phyloP scores from a whole-genome alignment of 225 moss, liverwort and hornwort species.

The Polytrichum commune region DNA sequence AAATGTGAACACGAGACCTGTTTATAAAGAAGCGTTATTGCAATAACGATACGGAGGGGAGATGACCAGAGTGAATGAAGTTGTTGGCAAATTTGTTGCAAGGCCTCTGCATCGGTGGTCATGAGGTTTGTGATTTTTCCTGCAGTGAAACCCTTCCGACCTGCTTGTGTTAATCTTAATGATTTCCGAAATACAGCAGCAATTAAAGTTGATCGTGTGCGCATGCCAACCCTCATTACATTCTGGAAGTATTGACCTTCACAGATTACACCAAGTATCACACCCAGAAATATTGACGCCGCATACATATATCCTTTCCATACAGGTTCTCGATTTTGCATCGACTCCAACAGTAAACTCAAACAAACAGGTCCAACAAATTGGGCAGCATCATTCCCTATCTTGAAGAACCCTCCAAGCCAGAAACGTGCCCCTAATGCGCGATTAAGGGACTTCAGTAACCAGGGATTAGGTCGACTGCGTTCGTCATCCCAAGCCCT shows the following conservation, averaged over 20 bases:
- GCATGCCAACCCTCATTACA: conserved; percentile 63
- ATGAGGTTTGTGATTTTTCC: conserved; percentile 80
- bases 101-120: conserved; percentile 71
- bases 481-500: conserved; percentile 72
- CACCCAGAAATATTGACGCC: conserved; percentile 67
- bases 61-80: conserved; percentile 75
- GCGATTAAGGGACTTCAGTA: conserved; percentile 54
- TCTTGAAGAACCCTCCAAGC: conserved; percentile 56
- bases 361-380: conserved; percentile 63
- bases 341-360: conserved; percentile 58
- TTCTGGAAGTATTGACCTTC: conserved; percentile 69
- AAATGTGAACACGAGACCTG: conserved; percentile 22
- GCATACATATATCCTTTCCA: conserved; percentile 82
- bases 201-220: conserved; percentile 56
- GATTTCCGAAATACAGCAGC: conserved; percentile 69
- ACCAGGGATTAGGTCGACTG: conserved; percentile 56
- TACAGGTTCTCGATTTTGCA: conserved; percentile 81
- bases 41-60: conserved; percentile 57
- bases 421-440: conserved; percentile 66
- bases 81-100: conserved; percentile 49
- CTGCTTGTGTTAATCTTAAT: conserved; percentile 55
- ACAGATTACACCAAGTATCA: conserved; percentile 54
- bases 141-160: conserved; percentile 56
- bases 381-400: conserved; percentile 60
- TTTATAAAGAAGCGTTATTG: conserved; percentile 46